These are phyloP conservation scores for Conoideocrella luteorostrata DNA, from an alignment of 2,329 filamentous ascomycete species.

Conservation along the genomic window DNA sequence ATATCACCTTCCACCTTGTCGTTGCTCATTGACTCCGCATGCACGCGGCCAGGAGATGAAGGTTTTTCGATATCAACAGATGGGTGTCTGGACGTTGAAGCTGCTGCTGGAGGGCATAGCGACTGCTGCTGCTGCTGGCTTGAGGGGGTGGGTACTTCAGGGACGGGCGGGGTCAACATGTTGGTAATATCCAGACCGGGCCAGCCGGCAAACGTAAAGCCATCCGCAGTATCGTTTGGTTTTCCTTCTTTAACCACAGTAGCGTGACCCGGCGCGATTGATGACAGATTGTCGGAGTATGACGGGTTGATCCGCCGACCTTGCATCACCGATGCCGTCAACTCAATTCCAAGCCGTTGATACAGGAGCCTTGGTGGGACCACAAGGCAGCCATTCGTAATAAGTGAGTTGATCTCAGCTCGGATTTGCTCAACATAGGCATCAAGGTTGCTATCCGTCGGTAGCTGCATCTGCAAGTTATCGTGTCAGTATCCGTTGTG, in stretches of 20 bases:
- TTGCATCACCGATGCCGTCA: slow-evolving; percentile 35
- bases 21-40: not conserved
- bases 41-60: too few relatives aligned
- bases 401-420: slow-evolving; percentile 34
- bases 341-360: slow-evolving; percentile 32
- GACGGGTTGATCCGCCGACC: slow-evolving; percentile 2
- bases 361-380: slow-evolving; percentile 32
- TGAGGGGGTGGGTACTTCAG: too few relatives aligned
- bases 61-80: too few relatives aligned
- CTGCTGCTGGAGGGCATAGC: too few relatives aligned
- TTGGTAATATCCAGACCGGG: too few relatives aligned
- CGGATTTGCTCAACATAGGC: slow-evolving; percentile 35
- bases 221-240: too few relatives aligned
- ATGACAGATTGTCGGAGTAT: not conserved
- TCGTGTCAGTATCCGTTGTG: not conserved
- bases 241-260: too few relatives aligned
- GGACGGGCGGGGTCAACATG: too few relatives aligned
- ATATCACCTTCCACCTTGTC: slow-evolving; percentile 34
- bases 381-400: slow-evolving; percentile 8
- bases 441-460: slow-evolving; percentile 31
- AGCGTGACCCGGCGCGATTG: too few relatives aligned
- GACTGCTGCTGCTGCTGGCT: too few relatives aligned
- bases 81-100: too few relatives aligned
- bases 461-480: slow-evolving; percentile 31
- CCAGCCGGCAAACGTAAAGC: too few relatives aligned